Evolutionary conservation across 768 basidiomycete species (phyloP), one percentile per base, ranked within the genome.

Genomic region (Hortiboletus campestris): DNA sequence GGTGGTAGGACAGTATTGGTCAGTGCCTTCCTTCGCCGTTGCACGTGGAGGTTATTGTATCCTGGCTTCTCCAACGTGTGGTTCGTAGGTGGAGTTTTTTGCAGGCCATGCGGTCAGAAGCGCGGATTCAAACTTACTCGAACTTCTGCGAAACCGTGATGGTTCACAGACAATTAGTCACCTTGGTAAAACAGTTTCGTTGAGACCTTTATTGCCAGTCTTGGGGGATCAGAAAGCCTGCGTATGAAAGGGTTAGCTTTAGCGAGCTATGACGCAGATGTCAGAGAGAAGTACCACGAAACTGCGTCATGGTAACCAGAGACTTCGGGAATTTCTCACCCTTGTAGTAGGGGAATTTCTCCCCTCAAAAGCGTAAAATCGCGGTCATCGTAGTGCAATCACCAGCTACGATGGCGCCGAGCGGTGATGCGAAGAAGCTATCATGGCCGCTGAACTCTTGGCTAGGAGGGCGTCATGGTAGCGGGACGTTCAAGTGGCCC

Each of bases 221-320:
- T 32, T 25, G 25, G 20, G 36, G 3, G 0, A 49, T 32, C n/a
- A 9, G n/a, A 16, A 5, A 5, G 5, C 42, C 14, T 14, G 34
- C 34, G 9, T 40, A 34, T 29, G 25, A 11, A 42, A 5, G 8
- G 11, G 22, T 2, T 25, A 29, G 11, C 7, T 50, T 19, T 12
- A 35, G 29, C 17, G 31, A 39, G 34, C 46, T 31, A 28, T 47
- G 60, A 62, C 57, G 57, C 47, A 47, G 40, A 28, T 60, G 38
- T 46, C 39, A 46, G 31, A 42, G 13, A 11, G 16, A 43, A 22
- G 34, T 31, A 4, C 17, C 22, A 47, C 28, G 22, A 41, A 34
- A 14, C 43, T 13, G 28, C 22, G 14, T 14, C 43, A 41, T 56
- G 29, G 43, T 41, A 44, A 31, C 31, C 6, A 43, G 43, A 28